Conservation (phyloP, 495 filamentous ascomycete species). For the Xylaria acuta region DNA sequence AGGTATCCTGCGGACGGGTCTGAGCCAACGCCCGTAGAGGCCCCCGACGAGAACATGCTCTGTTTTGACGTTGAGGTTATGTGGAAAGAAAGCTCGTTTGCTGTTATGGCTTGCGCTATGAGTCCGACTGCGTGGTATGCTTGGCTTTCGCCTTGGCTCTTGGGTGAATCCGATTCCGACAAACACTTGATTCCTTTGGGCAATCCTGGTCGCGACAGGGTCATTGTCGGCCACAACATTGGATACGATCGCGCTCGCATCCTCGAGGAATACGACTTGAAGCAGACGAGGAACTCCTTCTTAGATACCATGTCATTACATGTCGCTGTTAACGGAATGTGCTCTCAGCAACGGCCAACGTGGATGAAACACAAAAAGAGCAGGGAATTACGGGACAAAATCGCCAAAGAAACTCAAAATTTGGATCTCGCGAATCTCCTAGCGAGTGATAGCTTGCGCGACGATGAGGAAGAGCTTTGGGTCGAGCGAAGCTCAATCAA, state of each 20-base stretch:
- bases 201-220: conserved; percentile 67
- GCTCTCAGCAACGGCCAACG: conserved; percentile 90
- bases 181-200: conserved; percentile 87
- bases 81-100: conserved; percentile 89
- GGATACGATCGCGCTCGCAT: conserved; percentile 93
- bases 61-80: conserved; percentile 97
- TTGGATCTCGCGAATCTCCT: conserved; percentile 75
- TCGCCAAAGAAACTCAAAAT: conserved; percentile 71
- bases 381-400: conserved; percentile 80
- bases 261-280: conserved; percentile 84
- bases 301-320: conserved; percentile 98
- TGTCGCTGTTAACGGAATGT: conserved; percentile 99
- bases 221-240: conserved; percentile 94
- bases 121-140: conserved; percentile 92
- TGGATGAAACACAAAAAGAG: conserved; percentile 97
- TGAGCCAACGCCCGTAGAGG: conserved; percentile 67
- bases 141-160: conserved; percentile 95
- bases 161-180: conserved; percentile 78
- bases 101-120: conserved; percentile 94
- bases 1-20: conserved; percentile 81
- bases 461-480: conserved; percentile 95
- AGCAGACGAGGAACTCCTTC: conserved; percentile 84
- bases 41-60: conserved; percentile 79
- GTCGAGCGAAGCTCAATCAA: conserved; percentile 93
- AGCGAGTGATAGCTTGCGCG: conserved; percentile 66